These are phyloP conservation scores for Cymbopogon flexuosus DNA, from an alignment of 202 grass and related monocot genomes.

Conservation along the genomic window DNA sequence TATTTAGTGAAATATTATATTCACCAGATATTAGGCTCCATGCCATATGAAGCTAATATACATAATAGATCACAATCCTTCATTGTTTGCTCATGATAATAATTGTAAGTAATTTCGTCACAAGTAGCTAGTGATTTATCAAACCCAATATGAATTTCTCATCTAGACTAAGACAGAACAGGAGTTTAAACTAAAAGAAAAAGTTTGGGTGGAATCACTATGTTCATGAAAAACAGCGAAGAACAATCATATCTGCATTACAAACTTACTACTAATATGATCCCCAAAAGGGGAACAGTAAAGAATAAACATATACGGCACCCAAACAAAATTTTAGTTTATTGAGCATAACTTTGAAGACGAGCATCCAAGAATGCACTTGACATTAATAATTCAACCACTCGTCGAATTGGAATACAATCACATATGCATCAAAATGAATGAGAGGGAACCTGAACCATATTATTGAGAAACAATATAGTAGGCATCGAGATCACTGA, in stretches of 20 bases:
- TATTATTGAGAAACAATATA: slow-evolving; percentile 20
- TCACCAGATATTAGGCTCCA: slow-evolving; percentile 3
- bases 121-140: slow-evolving; percentile 30
- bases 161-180: slow-evolving; percentile 21
- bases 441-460: background rate
- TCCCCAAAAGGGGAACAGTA: background rate
- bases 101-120: slow-evolving; percentile 9
- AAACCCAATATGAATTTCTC: slow-evolving; percentile 13
- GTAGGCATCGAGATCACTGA: slow-evolving; percentile 36
- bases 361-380: slow-evolving; percentile 17
- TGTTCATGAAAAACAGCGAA: background rate
- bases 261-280: background rate
- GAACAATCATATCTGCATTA: slow-evolving; percentile 11
- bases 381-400: slow-evolving; percentile 2
- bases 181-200: background rate
- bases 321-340: background rate
- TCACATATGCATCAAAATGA: slow-evolving; percentile 11
- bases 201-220: background rate
- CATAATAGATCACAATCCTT: background rate
- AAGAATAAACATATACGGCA: slow-evolving; percentile 9
- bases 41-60: background rate
- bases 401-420: slow-evolving; percentile 1
- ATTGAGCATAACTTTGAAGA: slow-evolving; percentile 9
- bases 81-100: background rate
- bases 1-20: background rate